Evolutionary conservation across 306 rosid genomes (phyloP).

Genomic region (Cucurbita ficifolia): DNA sequence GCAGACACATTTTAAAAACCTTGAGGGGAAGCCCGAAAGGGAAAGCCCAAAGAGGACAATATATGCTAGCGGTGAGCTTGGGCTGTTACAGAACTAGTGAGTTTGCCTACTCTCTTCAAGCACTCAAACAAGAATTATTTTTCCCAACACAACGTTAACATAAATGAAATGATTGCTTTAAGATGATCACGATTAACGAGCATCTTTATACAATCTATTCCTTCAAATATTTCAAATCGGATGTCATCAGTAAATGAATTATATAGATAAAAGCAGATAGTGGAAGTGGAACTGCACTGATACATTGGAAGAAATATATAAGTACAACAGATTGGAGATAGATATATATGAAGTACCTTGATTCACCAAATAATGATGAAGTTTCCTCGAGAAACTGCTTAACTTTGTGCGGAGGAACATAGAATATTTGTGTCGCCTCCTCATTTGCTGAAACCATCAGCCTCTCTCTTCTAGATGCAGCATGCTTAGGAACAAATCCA

Average conservation of each 20-base stretch:
- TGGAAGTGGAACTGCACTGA: background rate
- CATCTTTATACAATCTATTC: background rate
- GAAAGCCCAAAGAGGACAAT: no score
- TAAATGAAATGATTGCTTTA: background rate
- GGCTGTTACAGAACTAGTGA: background rate
- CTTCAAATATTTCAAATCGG: background rate
- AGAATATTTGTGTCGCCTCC: slow-evolving; percentile 65
- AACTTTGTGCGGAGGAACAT: slow-evolving; percentile 92
- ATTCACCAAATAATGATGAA: slow-evolving; percentile 46
- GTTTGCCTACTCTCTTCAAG: background rate
- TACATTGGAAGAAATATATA: background rate
- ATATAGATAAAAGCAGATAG: background rate
- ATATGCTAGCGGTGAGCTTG: no score
- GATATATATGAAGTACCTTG: slow-evolving; percentile 32
- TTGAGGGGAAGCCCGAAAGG: no score
- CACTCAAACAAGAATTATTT: background rate
- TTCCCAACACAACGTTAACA: background rate
- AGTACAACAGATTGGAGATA: background rate
- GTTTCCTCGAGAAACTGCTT: slow-evolving; percentile 64
- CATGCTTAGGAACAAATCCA: slow-evolving; percentile 77
- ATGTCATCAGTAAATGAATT: background rate
- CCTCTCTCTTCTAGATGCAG: slow-evolving; percentile 63
- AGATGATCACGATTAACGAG: background rate
- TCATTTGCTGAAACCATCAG: slow-evolving; percentile 60
- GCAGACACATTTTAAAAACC: no score